Evolutionary conservation across 2,329 filamentous ascomycete genomes (phyloP), one percentile per base, ranked within the genome.

Genomic region (Blumeriella jaapii): DNA sequence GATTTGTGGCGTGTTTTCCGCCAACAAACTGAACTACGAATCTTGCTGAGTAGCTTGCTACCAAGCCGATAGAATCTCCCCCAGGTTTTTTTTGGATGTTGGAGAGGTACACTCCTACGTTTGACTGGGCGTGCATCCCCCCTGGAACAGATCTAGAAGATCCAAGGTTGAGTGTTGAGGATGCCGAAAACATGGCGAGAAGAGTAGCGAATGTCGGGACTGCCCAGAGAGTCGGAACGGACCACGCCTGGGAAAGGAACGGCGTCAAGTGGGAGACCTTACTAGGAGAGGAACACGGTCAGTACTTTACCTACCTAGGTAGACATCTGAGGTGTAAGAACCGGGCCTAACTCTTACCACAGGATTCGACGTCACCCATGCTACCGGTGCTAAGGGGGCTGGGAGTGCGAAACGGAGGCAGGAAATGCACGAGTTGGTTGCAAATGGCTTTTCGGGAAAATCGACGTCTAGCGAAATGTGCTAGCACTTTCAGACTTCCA

Each of bases 1-100:
- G 61, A 0, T 54, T 61, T 0, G 50, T 68, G 7, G 56, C 61
- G 1, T 53, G 65, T 23, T 42, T 38, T 39, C 61, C 66, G 1
- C 52, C 61, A 3, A 49, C 60, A 2, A 62, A 69, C 45, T 59
- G 62, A 20, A 53, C 53, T 5, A 47, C 38, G 3, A 31, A 35
- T 3, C 12, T 44, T 3, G 37, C 29, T n/a, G 36, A 43, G 13
- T 35, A 35, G 16, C 27, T 54, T 11, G 45, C 39, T 11, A 34
- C 28, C 4, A 42, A 38, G 23, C 42, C 41, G 5, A 31, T 37
- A 14, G 24, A 44, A 8, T 42, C 47, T 9, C 30, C 27, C 6
- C 36, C 39, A 13, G 45, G 47, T 31, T 16, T 36, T 1, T n/a
- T n/a, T n/a, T n/a, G n/a, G n/a, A n/a, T n/a, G n/a, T 28, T 47